Evolutionary conservation across 169 alveolate genomes (phyloP).

Genomic region (Theileria equi): DNA sequence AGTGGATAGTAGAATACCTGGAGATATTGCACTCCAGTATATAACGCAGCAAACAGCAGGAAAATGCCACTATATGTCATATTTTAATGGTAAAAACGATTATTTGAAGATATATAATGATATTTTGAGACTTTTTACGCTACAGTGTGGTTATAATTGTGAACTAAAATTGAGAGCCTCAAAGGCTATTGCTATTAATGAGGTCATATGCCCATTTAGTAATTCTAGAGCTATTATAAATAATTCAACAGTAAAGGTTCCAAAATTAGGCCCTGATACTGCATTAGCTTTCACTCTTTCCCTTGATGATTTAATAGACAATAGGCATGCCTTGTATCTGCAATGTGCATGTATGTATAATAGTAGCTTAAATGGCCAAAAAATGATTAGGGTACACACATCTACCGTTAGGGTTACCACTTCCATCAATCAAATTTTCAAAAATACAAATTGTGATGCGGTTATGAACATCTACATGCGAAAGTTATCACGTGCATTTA

Average conservation of each 20-base stretch:
- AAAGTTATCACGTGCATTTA: slow-evolving; percentile 50
- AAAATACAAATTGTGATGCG: slow-evolving; percentile 63
- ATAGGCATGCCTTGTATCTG: slow-evolving; percentile 49
- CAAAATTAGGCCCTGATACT: slow-evolving; percentile 67
- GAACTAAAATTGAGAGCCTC: slow-evolving; percentile 69
- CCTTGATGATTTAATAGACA: slow-evolving; percentile 58
- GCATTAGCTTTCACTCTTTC: slow-evolving; percentile 63
- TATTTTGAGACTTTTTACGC: slow-evolving; percentile 25
- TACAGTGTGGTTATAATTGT: slow-evolving; percentile 66
- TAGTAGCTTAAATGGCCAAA: slow-evolving; percentile 53
- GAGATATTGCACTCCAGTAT: slow-evolving; percentile 22
- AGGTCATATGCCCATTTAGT: slow-evolving; percentile 61
- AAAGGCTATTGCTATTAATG: slow-evolving; percentile 54
- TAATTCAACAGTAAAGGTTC: slow-evolving; percentile 60
- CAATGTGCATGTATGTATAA: slow-evolving; percentile 75
- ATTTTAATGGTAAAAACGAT: slow-evolving; percentile 15
- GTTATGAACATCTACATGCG: slow-evolving; percentile 60
- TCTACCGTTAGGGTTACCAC: slow-evolving; percentile 60
- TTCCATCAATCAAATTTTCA: slow-evolving; percentile 51
- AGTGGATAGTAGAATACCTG: slow-evolving; percentile 35
- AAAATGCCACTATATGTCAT: slow-evolving; percentile 17
- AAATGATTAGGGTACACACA: slow-evolving; percentile 68
- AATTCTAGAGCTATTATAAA: slow-evolving; percentile 64
- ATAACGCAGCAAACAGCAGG: slow-evolving; percentile 69
- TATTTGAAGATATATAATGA: slow-evolving; percentile 6